Percentiles rank a stretch among this genome's conserved stretches.
phyloP scores from a whole-genome alignment of 208 protist species.

The Trypanosomatidae sp. region DNA sequence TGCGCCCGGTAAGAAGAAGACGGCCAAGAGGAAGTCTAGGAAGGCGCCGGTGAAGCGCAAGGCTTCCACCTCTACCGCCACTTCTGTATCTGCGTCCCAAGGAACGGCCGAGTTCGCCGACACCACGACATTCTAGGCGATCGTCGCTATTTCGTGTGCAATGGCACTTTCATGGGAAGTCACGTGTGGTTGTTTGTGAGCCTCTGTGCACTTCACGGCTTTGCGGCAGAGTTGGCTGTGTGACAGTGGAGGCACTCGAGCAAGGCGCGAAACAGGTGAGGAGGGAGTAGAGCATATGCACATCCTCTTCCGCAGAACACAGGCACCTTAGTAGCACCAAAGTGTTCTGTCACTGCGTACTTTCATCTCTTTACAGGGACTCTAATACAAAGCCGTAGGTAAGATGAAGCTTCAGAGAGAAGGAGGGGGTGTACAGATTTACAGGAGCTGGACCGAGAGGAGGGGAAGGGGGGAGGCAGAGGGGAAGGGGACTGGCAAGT shows the following conservation, averaged over 20 bases:
- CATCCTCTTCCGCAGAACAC: background rate
- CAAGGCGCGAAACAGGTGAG: too few species aligned
- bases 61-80: background rate
- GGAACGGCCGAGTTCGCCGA: background rate
- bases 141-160: background rate
- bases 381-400: background rate
- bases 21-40: slow-evolving; percentile 24
- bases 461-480: background rate
- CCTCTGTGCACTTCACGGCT: background rate
- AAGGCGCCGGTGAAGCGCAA: slow-evolving; percentile 17
- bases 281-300: background rate
- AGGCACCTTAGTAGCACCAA: background rate
- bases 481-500: background rate
- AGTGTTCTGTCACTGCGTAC: background rate
- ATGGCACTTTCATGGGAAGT: background rate
- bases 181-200: background rate
- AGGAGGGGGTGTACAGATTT: background rate
- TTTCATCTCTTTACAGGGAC: background rate
- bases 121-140: slow-evolving; percentile 18
- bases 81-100: background rate
- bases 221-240: background rate
- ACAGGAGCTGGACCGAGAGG: background rate
- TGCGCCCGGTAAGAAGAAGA: slow-evolving; percentile 21
- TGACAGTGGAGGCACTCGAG: background rate
- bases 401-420: background rate